A percentile compares a stretch with the other conserved stretches of the same genome.
Conservation (phyloP, 2,329 filamentous ascomycete species). For the Cladosporium sp. region DNA sequence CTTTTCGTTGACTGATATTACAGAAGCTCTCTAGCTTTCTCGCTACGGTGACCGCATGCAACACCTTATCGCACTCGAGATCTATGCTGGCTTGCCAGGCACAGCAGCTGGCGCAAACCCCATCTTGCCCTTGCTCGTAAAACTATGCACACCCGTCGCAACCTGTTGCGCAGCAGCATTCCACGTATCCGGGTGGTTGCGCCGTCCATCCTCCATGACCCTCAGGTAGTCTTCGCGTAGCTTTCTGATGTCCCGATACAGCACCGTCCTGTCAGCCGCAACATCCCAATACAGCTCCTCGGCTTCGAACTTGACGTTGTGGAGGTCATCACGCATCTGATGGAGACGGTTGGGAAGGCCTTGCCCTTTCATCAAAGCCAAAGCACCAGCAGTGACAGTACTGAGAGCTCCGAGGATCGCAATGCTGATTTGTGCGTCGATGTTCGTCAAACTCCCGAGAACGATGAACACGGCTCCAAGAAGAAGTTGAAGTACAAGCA, state of each 20-base stretch:
- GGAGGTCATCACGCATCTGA: constrained; percentile 35
- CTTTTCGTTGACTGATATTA: not conserved
- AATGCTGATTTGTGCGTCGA: constrained; percentile 35
- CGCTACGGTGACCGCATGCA: not conserved
- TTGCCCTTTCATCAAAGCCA: constrained; percentile 39
- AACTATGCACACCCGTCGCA: not conserved
- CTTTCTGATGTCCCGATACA: constrained; percentile 36
- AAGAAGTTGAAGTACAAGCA: constrained; percentile 36
- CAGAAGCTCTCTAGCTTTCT: not conserved
- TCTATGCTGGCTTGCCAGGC: not conserved
- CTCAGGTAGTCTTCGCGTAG: constrained; percentile 37
- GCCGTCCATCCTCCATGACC: constrained; percentile 35
- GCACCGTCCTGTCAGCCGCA: constrained; percentile 32
- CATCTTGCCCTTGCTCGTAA: not conserved
- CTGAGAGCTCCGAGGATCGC: constrained; percentile 36
- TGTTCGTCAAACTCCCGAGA: constrained; percentile 31
- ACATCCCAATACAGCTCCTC: constrained; percentile 41
- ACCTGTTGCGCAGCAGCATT: constrained; percentile 19
- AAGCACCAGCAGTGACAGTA: constrained; percentile 35
- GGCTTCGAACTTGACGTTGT: constrained; percentile 36
- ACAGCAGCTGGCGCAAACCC: not conserved
- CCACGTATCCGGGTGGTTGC: constrained; percentile 41
- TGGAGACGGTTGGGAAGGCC: constrained; percentile 39
- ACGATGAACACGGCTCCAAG: constrained; percentile 40
- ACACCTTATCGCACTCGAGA: not conserved